phyloP scores from a whole-genome alignment of 2,329 filamentous ascomycete species.

The Talaromyces sp. region DNA sequence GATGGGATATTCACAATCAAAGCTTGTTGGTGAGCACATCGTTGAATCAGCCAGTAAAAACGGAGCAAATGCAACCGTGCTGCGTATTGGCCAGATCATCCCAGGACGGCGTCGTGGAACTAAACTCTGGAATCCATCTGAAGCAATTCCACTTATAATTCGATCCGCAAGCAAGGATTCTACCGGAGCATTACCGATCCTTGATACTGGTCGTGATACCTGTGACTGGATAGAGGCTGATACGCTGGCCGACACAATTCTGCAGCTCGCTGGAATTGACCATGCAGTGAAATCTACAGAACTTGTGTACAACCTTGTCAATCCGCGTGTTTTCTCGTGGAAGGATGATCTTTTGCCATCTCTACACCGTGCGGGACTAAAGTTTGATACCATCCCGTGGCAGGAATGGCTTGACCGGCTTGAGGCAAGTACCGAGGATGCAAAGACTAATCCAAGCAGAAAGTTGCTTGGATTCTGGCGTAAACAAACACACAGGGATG shows the following conservation, averaged over 20 bases:
- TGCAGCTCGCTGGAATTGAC: constrained; percentile 26
- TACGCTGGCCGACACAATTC: constrained; percentile 26
- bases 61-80: constrained; percentile 29
- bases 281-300: constrained; percentile 3
- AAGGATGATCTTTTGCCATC: constrained; percentile 10
- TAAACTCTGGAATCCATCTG: constrained; percentile 35
- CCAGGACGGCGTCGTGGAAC: constrained; percentile 29
- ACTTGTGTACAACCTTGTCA: constrained; percentile 9
- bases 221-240: constrained; percentile 36
- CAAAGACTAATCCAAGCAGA: not conserved
- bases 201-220: constrained; percentile 20
- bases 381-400: constrained; percentile 8
- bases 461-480: constrained; percentile 8
- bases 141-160: constrained; percentile 34
- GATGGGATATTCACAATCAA: constrained; percentile 36
- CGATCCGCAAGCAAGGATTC: constrained; percentile 28
- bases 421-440: constrained; percentile 8
- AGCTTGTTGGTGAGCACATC: constrained; percentile 32
- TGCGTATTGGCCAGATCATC: constrained; percentile 37
- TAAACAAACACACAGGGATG: constrained; percentile 2
- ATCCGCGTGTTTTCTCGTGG: constrained; percentile 6
- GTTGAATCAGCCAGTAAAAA: constrained; percentile 26
- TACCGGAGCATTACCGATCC: constrained; percentile 25
- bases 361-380: constrained; percentile 3
- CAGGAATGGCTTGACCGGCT: constrained; percentile 6